Conservation (phyloP, 148 eudicot genomes). For the Beta vulgaris region DNA sequence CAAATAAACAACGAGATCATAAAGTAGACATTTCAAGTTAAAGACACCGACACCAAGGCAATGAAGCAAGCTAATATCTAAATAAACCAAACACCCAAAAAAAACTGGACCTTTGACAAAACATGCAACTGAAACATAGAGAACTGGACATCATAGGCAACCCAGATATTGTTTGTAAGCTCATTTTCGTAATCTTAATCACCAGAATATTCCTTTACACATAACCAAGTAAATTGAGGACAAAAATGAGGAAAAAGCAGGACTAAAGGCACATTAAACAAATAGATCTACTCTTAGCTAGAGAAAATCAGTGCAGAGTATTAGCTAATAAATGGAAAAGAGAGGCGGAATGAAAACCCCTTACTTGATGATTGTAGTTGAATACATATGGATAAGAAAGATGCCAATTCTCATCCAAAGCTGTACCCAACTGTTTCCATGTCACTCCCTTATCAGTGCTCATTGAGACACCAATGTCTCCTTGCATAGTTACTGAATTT, state of each 20-base stretch:
- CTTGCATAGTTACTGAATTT: constrained; percentile 85
- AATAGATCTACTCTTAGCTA: neutral
- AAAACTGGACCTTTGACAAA: neutral
- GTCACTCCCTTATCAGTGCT: constrained; percentile 87
- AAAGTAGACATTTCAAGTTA: neutral
- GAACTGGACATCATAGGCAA: neutral
- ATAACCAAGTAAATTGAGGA: too few species aligned
- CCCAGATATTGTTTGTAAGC: too few species aligned
- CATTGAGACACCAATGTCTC: constrained; percentile 92
- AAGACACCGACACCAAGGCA: neutral
- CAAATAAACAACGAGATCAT: neutral
- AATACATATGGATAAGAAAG: constrained; percentile 92
- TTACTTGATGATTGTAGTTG: constrained; percentile 64
- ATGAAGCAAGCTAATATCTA: neutral
- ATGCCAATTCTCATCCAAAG: constrained; percentile 96
- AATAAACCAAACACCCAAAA: neutral
- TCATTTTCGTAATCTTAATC: too few species aligned
- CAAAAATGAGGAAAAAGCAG: neutral
- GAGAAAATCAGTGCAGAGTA: neutral
- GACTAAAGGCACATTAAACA: too few species aligned
- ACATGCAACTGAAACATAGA: neutral
- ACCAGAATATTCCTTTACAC: neutral
- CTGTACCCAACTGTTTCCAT: constrained; percentile 87
- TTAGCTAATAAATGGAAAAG: neutral
- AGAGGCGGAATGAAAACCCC: constrained; percentile 12